A percentile compares a stretch with the other conserved stretches of the same genome.
Evolutionary conservation across 129 eudicot genomes (phyloP).

Genomic region (Escallonia herrerae): DNA sequence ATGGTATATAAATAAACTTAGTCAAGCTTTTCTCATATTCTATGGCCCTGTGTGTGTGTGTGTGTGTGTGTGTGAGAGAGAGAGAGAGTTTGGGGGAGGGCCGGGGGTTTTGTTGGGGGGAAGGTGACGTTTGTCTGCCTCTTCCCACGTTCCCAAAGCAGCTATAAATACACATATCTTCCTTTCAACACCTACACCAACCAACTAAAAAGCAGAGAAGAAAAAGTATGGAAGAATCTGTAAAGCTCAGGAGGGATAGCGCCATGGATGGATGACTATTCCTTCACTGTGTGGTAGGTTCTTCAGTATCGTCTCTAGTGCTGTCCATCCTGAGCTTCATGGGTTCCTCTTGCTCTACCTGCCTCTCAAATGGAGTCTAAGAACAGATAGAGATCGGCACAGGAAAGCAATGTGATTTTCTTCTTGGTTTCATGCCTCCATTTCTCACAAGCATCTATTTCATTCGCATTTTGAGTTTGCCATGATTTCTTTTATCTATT

Average conservation of each 20-base stretch:
- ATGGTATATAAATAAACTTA: too few relatives aligned
- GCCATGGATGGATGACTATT: slow-evolving; percentile 15
- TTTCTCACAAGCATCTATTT: too few relatives aligned
- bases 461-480: too few relatives aligned
- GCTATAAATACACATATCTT: slow-evolving; percentile 19
- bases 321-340: slow-evolving; percentile 65
- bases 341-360: slow-evolving; percentile 18
- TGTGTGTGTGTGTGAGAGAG: not conserved
- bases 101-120: too few relatives aligned
- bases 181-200: not conserved
- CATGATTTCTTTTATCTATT: too few relatives aligned
- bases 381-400: too few relatives aligned
- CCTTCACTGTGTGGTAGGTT: not conserved
- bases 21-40: not conserved
- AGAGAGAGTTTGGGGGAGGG: too few relatives aligned
- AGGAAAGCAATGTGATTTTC: too few relatives aligned
- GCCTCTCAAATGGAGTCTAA: not conserved
- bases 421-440: too few relatives aligned
- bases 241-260: slow-evolving; percentile 87
- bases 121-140: slow-evolving; percentile 10
- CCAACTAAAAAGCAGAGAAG: not conserved
- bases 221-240: slow-evolving; percentile 32
- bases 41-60: not conserved
- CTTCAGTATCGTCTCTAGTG: slow-evolving; percentile 19
- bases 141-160: not conserved